Evolutionary conservation across 2,329 filamentous ascomycete species (phyloP).

Genomic region (Aspergillus brasiliensis): DNA sequence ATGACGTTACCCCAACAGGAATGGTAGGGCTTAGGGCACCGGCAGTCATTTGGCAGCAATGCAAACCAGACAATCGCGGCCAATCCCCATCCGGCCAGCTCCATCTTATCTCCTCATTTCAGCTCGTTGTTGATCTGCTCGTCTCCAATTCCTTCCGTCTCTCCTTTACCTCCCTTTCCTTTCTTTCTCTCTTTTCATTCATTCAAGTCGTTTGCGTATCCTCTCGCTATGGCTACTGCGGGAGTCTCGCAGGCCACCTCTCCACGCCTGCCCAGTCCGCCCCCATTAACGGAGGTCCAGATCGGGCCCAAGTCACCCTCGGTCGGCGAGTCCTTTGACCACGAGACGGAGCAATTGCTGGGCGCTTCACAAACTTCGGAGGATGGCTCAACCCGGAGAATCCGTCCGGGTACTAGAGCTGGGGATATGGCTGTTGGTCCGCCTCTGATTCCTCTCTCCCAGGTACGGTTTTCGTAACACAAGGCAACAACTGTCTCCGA

Average conservation of each 20-base stretch:
- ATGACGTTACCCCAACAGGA: constrained; percentile 25
- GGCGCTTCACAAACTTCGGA: constrained; percentile 63
- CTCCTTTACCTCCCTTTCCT: not conserved
- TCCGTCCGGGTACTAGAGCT: constrained; percentile 90
- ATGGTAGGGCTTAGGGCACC: constrained; percentile 40
- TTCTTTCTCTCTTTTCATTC: constrained; percentile 14
- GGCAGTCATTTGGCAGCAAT: constrained; percentile 26
- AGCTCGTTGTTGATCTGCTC: constrained; percentile 12
- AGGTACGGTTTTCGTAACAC: constrained; percentile 59
- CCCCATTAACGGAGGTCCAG: constrained; percentile 92
- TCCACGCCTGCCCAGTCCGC: constrained; percentile 90
- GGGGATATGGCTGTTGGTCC: constrained; percentile 91
- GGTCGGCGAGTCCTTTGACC: constrained; percentile 60
- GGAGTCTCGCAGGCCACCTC: constrained; percentile 67
- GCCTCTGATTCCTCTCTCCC: constrained; percentile 79
- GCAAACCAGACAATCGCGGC: constrained; percentile 10
- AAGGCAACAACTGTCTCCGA: not conserved
- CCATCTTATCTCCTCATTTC: constrained; percentile 16
- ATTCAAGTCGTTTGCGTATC: constrained; percentile 8
- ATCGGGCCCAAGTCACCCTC: constrained; percentile 77
- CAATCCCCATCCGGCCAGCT: constrained; percentile 16
- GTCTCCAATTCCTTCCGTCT: not conserved
- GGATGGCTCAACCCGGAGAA: constrained; percentile 75
- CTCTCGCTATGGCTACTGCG: constrained; percentile 46
- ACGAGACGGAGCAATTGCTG: constrained; percentile 57